Evolutionary conservation across 495 filamentous ascomycete genomes (phyloP).

Genomic region (Aspergillus sclerotiicarbonarius): DNA sequence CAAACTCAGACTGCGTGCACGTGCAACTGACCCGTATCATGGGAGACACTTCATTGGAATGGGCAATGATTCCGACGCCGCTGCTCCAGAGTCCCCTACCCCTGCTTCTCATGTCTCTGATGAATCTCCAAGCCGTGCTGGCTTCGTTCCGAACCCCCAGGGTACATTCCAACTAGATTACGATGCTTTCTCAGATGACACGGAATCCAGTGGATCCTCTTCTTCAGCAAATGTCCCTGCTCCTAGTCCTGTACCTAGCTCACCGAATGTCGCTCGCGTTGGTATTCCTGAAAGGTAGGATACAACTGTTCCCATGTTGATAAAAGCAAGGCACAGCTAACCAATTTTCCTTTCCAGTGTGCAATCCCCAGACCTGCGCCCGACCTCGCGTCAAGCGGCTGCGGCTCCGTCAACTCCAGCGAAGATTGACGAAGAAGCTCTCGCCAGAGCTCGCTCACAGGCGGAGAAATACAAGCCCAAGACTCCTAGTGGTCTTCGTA

Average conservation of each 20-base stretch:
- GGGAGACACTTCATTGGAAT: constrained; percentile 25
- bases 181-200: constrained; percentile 24
- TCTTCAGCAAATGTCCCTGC: constrained; percentile 14
- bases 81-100: constrained; percentile 17
- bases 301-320: background rate
- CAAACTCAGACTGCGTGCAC: constrained; percentile 18
- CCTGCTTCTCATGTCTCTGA: constrained; percentile 9
- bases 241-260: constrained; percentile 3
- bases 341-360: constrained; percentile 4
- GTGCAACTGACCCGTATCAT: constrained; percentile 26
- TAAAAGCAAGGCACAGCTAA: background rate
- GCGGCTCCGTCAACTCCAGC: constrained; percentile 23
- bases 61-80: constrained; percentile 8
- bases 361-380: constrained; percentile 13
- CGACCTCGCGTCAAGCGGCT: constrained; percentile 7
- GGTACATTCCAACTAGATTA: constrained; percentile 29
- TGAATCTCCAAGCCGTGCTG: constrained; percentile 14
- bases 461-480: constrained; percentile 48
- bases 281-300: constrained; percentile 14
- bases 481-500: constrained; percentile 46
- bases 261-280: constrained; percentile 3
- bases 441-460: constrained; percentile 33
- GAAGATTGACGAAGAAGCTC: constrained; percentile 23
- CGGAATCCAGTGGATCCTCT: constrained; percentile 11
- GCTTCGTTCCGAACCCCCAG: constrained; percentile 27